A percentile compares a stretch with the other conserved stretches of the same genome.
Conservation (phyloP, 441 rosid species). For the Cnidoscolus chayamansa region DNA sequence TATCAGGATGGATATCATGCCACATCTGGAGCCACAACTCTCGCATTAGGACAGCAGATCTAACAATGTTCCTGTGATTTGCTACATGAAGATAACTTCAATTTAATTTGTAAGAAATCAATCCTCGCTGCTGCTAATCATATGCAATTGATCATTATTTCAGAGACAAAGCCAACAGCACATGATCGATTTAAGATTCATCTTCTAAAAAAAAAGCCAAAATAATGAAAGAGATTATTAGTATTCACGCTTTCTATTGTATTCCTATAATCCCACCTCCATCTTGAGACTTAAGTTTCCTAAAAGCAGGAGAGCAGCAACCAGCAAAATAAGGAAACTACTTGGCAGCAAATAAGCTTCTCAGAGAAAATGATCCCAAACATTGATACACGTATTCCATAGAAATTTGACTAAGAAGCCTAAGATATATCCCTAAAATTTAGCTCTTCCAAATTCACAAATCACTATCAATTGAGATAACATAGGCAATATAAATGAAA, state of each 20-base stretch:
- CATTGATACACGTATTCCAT: background rate
- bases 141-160: background rate
- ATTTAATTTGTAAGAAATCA: conserved; percentile 14
- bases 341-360: background rate
- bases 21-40: conserved; percentile 99
- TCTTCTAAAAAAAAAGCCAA: background rate
- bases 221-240: background rate
- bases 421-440: background rate
- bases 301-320: background rate
- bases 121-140: background rate
- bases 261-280: background rate
- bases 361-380: background rate
- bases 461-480: background rate
- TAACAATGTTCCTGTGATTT: conserved; percentile 92
- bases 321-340: background rate
- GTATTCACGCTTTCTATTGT: background rate
- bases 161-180: background rate
- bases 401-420: background rate
- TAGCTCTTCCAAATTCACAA: background rate
- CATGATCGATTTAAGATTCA: background rate
- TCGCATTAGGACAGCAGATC: conserved; percentile 87
- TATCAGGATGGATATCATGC: conserved; percentile 77
- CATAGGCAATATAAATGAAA: background rate
- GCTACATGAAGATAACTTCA: conserved; percentile 55
- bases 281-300: background rate